These are phyloP conservation scores for Xerocomellus intermedius DNA, from an alignment of 768 basidiomycete genomes.

Conservation along the genomic window DNA sequence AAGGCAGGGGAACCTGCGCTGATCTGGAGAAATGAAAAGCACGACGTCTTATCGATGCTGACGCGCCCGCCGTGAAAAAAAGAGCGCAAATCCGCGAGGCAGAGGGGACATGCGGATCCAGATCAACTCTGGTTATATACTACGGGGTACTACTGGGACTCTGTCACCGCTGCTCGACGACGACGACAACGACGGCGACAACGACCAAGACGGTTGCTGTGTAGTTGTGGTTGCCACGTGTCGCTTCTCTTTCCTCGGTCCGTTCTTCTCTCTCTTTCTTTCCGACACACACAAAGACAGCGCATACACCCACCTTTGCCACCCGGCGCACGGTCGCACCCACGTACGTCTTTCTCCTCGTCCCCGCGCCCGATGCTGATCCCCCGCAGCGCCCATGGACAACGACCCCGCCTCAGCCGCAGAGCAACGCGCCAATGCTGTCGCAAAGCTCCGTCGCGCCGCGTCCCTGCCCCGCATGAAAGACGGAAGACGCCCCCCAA, in stretches of 20 bases:
- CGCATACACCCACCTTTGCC: constrained; percentile 13
- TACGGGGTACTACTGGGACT: neutral
- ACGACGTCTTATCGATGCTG: constrained; percentile 28
- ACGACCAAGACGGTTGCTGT: neutral
- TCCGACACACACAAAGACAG: constrained; percentile 3
- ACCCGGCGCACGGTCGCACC: constrained; percentile 3
- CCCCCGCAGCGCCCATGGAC: constrained; percentile 24
- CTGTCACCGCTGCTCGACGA: constrained; percentile 2
- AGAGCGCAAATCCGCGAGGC: constrained; percentile 27
- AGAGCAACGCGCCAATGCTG: constrained; percentile 83
- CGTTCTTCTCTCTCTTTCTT: neutral
- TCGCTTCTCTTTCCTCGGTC: constrained; percentile 10
- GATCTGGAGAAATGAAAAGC: constrained; percentile 34
- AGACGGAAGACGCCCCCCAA: constrained; percentile 83
- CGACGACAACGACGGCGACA: neutral
- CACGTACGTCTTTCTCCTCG: constrained; percentile 2
- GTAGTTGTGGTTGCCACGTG: constrained; percentile 12
- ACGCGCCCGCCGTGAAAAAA: constrained; percentile 12
- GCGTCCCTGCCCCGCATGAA: constrained; percentile 91
- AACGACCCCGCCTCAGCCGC: constrained; percentile 46
- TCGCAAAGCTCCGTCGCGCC: constrained; percentile 89
- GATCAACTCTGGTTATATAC: constrained; percentile 19
- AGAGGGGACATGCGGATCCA: constrained; percentile 26
- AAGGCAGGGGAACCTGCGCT: constrained; percentile 19
- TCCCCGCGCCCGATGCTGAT: neutral